Percentiles rank a stretch among this genome's conserved stretches.
Conservation (phyloP, 345 rosid species). For the Abelmoschus esculentus region DNA sequence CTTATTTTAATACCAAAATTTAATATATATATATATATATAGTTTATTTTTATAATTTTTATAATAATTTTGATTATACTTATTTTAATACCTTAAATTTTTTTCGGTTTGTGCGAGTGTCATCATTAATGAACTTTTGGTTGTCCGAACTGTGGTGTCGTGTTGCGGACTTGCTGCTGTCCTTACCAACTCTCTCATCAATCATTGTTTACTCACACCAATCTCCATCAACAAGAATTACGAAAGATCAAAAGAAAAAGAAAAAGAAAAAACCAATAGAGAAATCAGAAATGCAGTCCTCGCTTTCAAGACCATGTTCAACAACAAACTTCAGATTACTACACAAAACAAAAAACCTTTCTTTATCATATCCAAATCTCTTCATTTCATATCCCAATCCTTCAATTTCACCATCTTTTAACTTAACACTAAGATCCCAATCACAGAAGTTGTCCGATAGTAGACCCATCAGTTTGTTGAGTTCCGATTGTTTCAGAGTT, state of each 20-base stretch:
- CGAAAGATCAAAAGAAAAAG: no score
- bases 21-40: no score
- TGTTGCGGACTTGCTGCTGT: no score
- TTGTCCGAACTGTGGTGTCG: no score
- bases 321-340: not conserved
- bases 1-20: no score
- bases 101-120: no score
- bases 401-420: not conserved
- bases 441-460: not conserved
- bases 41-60: no score
- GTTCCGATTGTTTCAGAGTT: slow-evolving; percentile 2
- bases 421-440: slow-evolving; percentile 3
- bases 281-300: not conserved
- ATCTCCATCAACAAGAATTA: not conserved
- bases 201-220: not conserved
- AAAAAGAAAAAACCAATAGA: not conserved
- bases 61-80: no score
- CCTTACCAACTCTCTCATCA: not conserved
- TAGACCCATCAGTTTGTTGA: not conserved
- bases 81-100: no score
- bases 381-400: not conserved
- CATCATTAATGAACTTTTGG: no score
- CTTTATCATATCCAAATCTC: not conserved
- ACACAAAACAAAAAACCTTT: not conserved
- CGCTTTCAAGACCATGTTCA: not conserved